phyloP scores from a whole-genome alignment of 23 red algal genomes.

The Gracilaria domingensis region DNA sequence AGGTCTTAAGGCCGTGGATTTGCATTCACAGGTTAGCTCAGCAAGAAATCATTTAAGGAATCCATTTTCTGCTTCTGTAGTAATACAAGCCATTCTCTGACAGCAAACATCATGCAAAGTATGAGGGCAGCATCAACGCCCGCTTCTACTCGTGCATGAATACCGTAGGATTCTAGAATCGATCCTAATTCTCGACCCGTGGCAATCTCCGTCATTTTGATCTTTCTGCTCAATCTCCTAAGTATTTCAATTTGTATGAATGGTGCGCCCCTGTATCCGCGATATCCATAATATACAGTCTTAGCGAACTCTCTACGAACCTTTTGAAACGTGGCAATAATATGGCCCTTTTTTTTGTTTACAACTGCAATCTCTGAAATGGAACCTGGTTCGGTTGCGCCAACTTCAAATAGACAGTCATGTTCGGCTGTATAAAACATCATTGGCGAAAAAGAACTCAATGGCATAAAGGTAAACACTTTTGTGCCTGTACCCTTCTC shows the following conservation, averaged over 20 bases:
- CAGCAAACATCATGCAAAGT: neutral
- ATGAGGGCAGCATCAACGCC: neutral
- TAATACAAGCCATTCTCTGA: too few species aligned
- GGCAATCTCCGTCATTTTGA: slow-evolving; percentile 1
- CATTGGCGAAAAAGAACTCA: neutral
- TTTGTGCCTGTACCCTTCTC: neutral
- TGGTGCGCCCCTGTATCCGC: too few species aligned
- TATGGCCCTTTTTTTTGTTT: neutral
- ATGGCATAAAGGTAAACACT: neutral
- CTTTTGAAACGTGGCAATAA: neutral
- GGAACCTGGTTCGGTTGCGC: neutral
- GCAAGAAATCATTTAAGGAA: too few species aligned
- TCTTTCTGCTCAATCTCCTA: neutral
- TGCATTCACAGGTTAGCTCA: too few species aligned
- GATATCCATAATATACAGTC: neutral
- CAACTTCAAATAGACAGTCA: neutral
- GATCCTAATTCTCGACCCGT: neutral
- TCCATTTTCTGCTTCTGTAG: too few species aligned
- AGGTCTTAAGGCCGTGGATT: too few species aligned
- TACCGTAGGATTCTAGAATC: neutral
- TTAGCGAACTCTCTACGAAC: neutral
- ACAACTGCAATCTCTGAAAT: neutral
- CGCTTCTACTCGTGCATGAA: neutral
- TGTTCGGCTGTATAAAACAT: neutral
- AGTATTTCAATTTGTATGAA: neutral